Conservation (phyloP, 1,139 yeast genomes). For the Meyerozyma smithsonii region DNA sequence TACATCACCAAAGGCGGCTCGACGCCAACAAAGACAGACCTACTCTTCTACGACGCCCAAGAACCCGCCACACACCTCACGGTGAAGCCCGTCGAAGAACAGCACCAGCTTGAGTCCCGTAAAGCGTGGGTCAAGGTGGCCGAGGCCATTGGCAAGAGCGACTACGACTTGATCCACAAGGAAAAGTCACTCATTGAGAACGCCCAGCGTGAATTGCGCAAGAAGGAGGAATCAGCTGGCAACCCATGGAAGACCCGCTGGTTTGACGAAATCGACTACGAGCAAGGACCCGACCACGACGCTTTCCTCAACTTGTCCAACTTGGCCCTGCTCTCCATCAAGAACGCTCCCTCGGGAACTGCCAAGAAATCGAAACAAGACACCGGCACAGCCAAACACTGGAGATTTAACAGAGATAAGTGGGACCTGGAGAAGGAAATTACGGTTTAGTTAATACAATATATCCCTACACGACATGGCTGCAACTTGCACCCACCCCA, state of each 20-base stretch:
- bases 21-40: constrained; percentile 38
- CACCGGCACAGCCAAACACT: constrained; percentile 49
- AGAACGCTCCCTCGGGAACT: constrained; percentile 68
- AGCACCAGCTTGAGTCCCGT: constrained; percentile 72
- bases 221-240: constrained; percentile 61
- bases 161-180: constrained; percentile 65
- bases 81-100: constrained; percentile 80
- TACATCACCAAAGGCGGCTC: constrained; percentile 39
- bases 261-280: constrained; percentile 59
- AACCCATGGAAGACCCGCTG: constrained; percentile 70
- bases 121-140: constrained; percentile 86
- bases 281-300: constrained; percentile 24
- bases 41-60: constrained; percentile 68
- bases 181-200: constrained; percentile 80
- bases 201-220: constrained; percentile 75
- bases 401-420: constrained; percentile 58
- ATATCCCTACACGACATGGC: constrained; percentile 12
- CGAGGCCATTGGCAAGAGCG: constrained; percentile 71
- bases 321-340: constrained; percentile 52
- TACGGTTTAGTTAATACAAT: constrained; percentile 17
- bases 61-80: constrained; percentile 47
- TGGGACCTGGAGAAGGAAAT: constrained; percentile 63
- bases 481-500: neutral
- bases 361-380: constrained; percentile 48
- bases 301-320: constrained; percentile 48